phyloP scores from a whole-genome alignment of 768 basidiomycete genomes.

The Pleurotus salmoneostramineus region DNA sequence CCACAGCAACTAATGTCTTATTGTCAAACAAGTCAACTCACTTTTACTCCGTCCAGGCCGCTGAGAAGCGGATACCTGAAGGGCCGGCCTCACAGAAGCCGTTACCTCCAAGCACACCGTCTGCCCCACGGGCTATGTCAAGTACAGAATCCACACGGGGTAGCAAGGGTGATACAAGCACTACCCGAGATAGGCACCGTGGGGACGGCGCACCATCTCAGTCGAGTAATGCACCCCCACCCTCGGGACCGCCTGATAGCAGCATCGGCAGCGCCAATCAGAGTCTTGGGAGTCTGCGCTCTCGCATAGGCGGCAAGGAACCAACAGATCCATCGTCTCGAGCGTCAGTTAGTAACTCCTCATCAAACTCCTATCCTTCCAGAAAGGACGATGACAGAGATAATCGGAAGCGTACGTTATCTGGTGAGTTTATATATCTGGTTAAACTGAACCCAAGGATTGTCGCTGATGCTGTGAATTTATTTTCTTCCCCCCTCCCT shows the following conservation, averaged over 20 bases:
- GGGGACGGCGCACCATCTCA: constrained; percentile 25
- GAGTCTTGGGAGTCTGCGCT: constrained; percentile 30
- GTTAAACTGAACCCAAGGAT: not conserved
- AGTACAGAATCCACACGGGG: constrained; percentile 37
- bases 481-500: not conserved
- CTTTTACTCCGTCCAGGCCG: constrained; percentile 27
- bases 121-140: constrained; percentile 71
- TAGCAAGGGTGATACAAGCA: constrained; percentile 33
- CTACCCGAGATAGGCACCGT: constrained; percentile 45
- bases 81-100: constrained; percentile 40
- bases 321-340: constrained; percentile 31
- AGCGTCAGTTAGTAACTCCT: constrained; percentile 31
- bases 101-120: constrained; percentile 57
- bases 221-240: not conserved
- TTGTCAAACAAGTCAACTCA: not conserved
- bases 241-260: constrained; percentile 5
- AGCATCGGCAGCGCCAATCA: constrained; percentile 4
- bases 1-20: not conserved
- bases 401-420: constrained; percentile 60
- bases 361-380: constrained; percentile 35
- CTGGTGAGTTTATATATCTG: constrained; percentile 43
- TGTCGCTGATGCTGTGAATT: not conserved
- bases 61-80: constrained; percentile 56
- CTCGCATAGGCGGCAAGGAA: constrained; percentile 65
- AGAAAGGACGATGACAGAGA: constrained; percentile 65